These are phyloP conservation scores for Coemansia sp. DNA, from an alignment of 192 early-diverging fungal genomes.

Conservation along the genomic window DNA sequence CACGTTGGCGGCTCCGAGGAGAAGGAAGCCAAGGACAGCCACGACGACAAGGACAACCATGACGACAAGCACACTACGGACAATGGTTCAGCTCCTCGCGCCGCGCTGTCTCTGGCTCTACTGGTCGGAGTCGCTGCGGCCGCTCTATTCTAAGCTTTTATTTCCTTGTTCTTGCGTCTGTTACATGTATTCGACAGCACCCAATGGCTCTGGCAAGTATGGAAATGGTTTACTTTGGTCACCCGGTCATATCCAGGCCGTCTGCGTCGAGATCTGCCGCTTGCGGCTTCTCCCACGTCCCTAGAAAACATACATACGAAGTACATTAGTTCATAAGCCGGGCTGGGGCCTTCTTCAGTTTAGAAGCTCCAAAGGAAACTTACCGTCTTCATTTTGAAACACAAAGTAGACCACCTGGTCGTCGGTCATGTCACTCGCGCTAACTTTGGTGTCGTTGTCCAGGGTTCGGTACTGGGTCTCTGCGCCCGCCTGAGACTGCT, in stretches of 20 bases:
- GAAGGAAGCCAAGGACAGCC: neutral
- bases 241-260: slow-evolving; percentile 31
- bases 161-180: too few relatives aligned
- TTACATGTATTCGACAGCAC: too few relatives aligned
- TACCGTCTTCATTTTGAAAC: slow-evolving; percentile 15
- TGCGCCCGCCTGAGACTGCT: neutral
- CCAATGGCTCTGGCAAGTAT: too few relatives aligned
- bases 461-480: neutral
- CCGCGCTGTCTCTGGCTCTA: neutral
- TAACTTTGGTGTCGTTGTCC: slow-evolving; percentile 2
- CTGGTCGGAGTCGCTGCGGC: neutral
- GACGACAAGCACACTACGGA: neutral
- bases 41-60: neutral
- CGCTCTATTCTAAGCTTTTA: slow-evolving; percentile 1
- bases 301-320: too few relatives aligned
- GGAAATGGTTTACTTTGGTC: too few relatives aligned
- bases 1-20: neutral
- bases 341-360: too few relatives aligned
- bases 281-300: slow-evolving; percentile 33
- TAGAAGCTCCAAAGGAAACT: neutral
- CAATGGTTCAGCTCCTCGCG: neutral
- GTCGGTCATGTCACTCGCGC: slow-evolving; percentile 11
- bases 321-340: too few relatives aligned
- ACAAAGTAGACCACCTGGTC: slow-evolving; percentile 27
- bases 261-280: slow-evolving; percentile 25